A percentile compares a stretch with the other conserved stretches of the same genome.
Evolutionary conservation across 257 asterid genomes (phyloP).

Genomic region (Solanum piurae): DNA sequence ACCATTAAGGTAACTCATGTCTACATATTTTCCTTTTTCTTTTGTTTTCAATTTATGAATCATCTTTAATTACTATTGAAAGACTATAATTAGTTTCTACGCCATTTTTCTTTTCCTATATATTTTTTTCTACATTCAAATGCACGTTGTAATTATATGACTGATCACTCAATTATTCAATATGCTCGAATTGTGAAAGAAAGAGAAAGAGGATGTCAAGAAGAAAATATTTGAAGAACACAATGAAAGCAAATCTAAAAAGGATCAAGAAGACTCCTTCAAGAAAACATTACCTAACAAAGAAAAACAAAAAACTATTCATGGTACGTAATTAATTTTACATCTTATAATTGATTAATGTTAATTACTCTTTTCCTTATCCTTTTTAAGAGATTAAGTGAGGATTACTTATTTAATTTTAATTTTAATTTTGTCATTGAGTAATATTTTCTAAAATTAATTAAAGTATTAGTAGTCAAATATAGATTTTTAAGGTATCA

Average conservation of each 20-base stretch:
- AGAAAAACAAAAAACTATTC: no score
- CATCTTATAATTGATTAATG: background rate
- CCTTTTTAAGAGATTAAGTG: background rate
- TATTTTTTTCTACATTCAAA: background rate
- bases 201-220: background rate
- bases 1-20: background rate
- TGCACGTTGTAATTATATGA: background rate
- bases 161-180: background rate
- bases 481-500: background rate
- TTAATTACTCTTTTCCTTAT: background rate
- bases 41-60: background rate
- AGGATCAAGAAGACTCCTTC: background rate
- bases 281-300: background rate
- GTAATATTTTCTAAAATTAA: background rate
- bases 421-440: background rate
- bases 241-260: background rate
- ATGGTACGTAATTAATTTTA: background rate
- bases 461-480: background rate
- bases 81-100: background rate
- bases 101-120: background rate
- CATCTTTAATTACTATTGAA: background rate
- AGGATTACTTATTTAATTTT: background rate
- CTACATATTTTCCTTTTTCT: background rate
- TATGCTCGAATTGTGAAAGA: background rate
- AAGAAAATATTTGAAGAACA: background rate